Evolutionary conservation across 208 protist species (phyloP).

Genomic region (Trypanosoma avium): DNA sequence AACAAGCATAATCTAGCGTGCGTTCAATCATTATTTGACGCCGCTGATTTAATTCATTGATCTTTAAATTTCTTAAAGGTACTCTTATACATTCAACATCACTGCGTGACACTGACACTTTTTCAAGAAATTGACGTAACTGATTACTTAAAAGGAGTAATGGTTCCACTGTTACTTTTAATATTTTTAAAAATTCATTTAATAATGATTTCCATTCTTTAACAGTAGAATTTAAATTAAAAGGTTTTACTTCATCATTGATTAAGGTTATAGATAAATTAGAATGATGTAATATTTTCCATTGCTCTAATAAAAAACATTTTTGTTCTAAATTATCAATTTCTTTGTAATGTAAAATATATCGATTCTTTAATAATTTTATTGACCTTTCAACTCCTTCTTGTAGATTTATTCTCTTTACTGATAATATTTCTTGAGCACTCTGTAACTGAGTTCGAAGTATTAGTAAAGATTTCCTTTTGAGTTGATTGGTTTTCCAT

Average conservation of each 20-base stretch:
- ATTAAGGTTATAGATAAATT: background rate
- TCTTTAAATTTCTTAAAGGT: background rate
- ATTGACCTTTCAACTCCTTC: background rate
- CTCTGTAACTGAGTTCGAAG: background rate
- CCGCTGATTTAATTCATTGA: background rate
- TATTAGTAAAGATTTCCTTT: background rate
- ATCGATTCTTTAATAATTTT: background rate
- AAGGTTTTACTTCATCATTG: background rate
- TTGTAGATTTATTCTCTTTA: background rate
- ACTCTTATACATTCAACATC: background rate
- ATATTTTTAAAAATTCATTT: background rate
- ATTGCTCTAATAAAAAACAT: background rate
- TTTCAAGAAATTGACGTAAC: background rate
- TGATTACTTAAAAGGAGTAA: background rate
- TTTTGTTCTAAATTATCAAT: conserved; percentile 1
- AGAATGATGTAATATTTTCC: background rate
- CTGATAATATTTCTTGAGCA: background rate
- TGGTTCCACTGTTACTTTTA: background rate
- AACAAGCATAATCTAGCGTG: background rate
- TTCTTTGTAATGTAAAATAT: background rate
- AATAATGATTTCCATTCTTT: background rate
- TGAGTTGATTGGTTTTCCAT: background rate
- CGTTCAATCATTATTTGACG: background rate
- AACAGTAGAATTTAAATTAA: background rate
- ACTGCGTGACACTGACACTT: background rate